Evolutionary conservation across 257 asterid genomes (phyloP), one percentile per base, ranked within the genome.

Genomic region (Scutellaria barbata): DNA sequence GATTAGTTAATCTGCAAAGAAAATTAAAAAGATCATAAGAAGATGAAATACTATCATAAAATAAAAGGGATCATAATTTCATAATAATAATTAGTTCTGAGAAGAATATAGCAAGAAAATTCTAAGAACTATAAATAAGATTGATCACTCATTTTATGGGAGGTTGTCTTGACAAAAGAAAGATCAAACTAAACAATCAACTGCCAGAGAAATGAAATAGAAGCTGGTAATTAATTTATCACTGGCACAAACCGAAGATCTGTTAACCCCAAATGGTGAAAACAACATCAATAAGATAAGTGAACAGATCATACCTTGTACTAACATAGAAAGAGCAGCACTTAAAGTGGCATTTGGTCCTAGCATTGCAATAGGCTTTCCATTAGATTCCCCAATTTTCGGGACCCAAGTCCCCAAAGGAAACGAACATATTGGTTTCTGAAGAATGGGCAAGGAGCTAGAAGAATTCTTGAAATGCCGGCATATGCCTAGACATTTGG

Each of bases 351-450:
- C 90, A 83, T 79, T 86, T 25, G 84, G 84, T 74, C 89, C 77
- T 73, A 88, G 82, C 88, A 83, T 86, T 33, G 89, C 90, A 58
- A 89, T 56, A 59, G 92, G 85, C 78, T 82, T 82, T 73, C 83
- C 87, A 76, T 54, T 79, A 76, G 90, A 62, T 74, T 86, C 96
- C 68, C 96, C 92, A 62, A 87, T 85, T 74, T 86, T 81, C 8
- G 96, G 92, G 56, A 87, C 90, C 96, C 96, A 89, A 39, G 92
- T 83, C 65, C 92, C 96, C 80, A 89, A 59, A 74, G 92, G 89
- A 75, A 89, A 75, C 47, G 86, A 81, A 68, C 83, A 85, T 74
- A 89, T 83, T 64, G 96, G 96, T 59, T 81, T 89, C 76, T 86
- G 90, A 70, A 89, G 92, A 77, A 89, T 83, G 69, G 96, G 92